Evolutionary conservation across 164 flowering plant genomes (phyloP).

Genomic region (Protea cynaroides): DNA sequence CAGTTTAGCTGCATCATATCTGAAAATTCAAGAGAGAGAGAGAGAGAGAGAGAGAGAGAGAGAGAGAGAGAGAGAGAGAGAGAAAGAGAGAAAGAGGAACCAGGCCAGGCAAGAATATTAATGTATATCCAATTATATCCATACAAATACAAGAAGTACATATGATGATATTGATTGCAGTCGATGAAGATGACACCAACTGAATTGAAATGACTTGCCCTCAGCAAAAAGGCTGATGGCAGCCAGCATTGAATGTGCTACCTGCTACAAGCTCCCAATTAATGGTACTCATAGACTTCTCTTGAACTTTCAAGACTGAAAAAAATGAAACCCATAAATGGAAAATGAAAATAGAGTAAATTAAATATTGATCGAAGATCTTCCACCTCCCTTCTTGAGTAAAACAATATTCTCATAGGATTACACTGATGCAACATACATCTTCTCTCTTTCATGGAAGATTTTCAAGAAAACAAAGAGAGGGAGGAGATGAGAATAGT

Average conservation of each 20-base stretch:
- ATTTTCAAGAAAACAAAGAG: background rate
- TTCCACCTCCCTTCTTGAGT: background rate
- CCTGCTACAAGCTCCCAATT: slow-evolving; percentile 13
- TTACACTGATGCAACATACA: background rate
- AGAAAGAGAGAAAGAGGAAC: slow-evolving; percentile 1
- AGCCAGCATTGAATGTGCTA: background rate
- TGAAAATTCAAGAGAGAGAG: too few relatives aligned
- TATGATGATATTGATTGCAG: slow-evolving; percentile 23
- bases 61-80: too few relatives aligned
- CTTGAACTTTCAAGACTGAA: slow-evolving; percentile 14
- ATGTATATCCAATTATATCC: slow-evolving; percentile 9
- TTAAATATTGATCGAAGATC: slow-evolving; percentile 1
- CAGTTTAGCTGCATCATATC: too few relatives aligned
- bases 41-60: too few relatives aligned
- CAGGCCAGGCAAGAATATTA: background rate
- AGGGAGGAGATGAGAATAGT: background rate
- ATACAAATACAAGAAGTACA: slow-evolving; percentile 15
- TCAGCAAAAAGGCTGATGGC: too few relatives aligned
- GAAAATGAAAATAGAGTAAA: background rate
- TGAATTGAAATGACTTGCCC: background rate
- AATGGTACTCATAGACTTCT: slow-evolving; percentile 47
- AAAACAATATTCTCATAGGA: background rate
- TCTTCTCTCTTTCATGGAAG: background rate
- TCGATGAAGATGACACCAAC: slow-evolving; percentile 5
- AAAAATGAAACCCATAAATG: background rate